Percentiles rank a stretch among this genome's conserved stretches.
Evolutionary conservation across 2,329 filamentous ascomycete species (phyloP).

Genomic region (Trichoderma breve): DNA sequence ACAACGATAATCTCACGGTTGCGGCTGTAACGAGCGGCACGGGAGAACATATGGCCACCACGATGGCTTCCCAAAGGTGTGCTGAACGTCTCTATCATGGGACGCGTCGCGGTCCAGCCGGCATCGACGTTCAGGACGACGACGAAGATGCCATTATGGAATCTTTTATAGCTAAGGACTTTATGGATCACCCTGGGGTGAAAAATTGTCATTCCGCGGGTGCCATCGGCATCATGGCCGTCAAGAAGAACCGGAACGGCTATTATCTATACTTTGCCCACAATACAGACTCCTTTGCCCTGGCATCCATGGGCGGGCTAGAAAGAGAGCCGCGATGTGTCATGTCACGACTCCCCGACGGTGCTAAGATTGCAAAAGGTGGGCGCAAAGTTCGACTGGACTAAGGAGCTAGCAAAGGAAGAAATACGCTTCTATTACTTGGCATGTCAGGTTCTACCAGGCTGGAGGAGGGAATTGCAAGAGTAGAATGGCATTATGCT

Average conservation of each 20-base stretch:
- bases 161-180: constrained; percentile 81
- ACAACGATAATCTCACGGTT: constrained; percentile 67
- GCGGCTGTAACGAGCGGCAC: constrained; percentile 91
- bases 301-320: constrained; percentile 82
- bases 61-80: constrained; percentile 83
- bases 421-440: not conserved
- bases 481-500: not conserved
- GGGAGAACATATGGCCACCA: constrained; percentile 96
- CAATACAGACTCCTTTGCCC: constrained; percentile 85
- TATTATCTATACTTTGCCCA: constrained; percentile 90
- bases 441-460: not conserved
- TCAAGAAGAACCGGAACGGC: constrained; percentile 77
- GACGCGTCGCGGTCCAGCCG: constrained; percentile 58
- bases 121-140: constrained; percentile 62
- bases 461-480: not conserved
- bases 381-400: constrained; percentile 47
- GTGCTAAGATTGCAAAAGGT: constrained; percentile 54
- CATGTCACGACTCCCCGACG: constrained; percentile 72
- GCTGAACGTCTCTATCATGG: constrained; percentile 79
- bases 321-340: constrained; percentile 75
- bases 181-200: constrained; percentile 89
- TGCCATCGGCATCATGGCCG: constrained; percentile 84
- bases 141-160: constrained; percentile 76
- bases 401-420: constrained; percentile 23
- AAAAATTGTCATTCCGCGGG: constrained; percentile 74